Evolutionary conservation across 495 filamentous ascomycete genomes (phyloP).

Genomic region (Aspergillus incahuasiensis): DNA sequence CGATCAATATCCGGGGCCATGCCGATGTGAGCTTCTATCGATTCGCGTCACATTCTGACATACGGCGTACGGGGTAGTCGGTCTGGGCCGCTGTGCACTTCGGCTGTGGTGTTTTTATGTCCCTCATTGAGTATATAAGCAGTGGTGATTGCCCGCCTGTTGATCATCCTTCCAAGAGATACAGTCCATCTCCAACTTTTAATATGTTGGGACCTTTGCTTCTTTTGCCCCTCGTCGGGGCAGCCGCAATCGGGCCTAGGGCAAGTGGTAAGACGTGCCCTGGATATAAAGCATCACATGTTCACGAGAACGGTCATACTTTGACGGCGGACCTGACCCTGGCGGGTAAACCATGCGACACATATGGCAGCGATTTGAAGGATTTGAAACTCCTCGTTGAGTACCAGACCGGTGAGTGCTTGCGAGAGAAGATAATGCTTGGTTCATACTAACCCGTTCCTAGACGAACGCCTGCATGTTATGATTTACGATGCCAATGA

Average conservation of each 20-base stretch:
- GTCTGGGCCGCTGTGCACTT: background rate
- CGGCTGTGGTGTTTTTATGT: background rate
- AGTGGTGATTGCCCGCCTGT: background rate
- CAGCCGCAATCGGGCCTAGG: constrained; percentile 25
- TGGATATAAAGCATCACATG: constrained; percentile 66
- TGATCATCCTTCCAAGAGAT: background rate
- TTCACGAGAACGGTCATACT: constrained; percentile 41
- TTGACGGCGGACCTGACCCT: constrained; percentile 59
- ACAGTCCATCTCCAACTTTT: background rate
- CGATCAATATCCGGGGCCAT: constrained; percentile 12
- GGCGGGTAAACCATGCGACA: constrained; percentile 63
- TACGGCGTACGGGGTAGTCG: background rate
- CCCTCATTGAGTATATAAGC: constrained; percentile 15
- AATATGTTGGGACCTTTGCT: constrained; percentile 30
- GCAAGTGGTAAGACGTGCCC: constrained; percentile 46
- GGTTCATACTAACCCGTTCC: background rate
- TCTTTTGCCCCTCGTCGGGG: constrained; percentile 31
- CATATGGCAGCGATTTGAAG: constrained; percentile 64
- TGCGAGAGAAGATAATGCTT: background rate
- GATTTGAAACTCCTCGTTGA: constrained; percentile 65
- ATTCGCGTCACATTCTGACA: background rate
- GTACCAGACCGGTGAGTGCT: constrained; percentile 64
- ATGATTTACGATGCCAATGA: constrained; percentile 75
- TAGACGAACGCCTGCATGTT: constrained; percentile 74
- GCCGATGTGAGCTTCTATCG: constrained; percentile 1